phyloP scores from a whole-genome alignment of 228 moss, liverwort and hornwort species.

The Sphagnum fallax region DNA sequence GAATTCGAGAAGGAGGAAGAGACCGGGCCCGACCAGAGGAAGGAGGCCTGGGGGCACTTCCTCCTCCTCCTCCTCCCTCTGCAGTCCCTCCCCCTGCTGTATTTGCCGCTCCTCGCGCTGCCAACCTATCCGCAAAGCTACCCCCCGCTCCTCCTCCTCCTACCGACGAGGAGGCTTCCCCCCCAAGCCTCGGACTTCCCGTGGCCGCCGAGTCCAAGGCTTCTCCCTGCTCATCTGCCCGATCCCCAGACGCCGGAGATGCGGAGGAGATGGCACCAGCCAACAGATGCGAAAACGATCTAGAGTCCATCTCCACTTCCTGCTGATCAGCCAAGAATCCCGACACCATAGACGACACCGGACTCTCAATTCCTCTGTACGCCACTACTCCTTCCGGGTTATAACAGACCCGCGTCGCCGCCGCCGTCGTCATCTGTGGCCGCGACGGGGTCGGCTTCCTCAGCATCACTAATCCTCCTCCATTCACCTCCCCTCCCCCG shows the following conservation, averaged over 20 bases:
- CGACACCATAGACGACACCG: slow-evolving; percentile 78
- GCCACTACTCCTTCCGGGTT: background rate
- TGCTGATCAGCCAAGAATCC: slow-evolving; percentile 62
- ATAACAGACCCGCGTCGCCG: slow-evolving; percentile 5
- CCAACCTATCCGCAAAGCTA: slow-evolving; percentile 83
- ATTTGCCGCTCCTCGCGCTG: slow-evolving; percentile 50
- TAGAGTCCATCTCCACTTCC: slow-evolving; percentile 49
- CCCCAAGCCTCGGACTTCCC: slow-evolving; percentile 31
- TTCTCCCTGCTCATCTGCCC: slow-evolving; percentile 21
- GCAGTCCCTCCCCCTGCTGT: slow-evolving; percentile 20
- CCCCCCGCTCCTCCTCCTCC: slow-evolving; percentile 27
- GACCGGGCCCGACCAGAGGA: slow-evolving; percentile 40
- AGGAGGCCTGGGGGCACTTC: slow-evolving; percentile 40
- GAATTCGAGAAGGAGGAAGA: slow-evolving; percentile 77
- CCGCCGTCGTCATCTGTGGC: slow-evolving; percentile 40
- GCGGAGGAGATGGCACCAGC: slow-evolving; percentile 49
- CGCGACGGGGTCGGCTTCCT: slow-evolving; percentile 88
- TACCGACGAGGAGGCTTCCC: slow-evolving; percentile 25
- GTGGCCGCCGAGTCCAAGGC: slow-evolving; percentile 23
- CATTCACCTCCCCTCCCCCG: slow-evolving; percentile 1
- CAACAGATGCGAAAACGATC: slow-evolving; percentile 68
- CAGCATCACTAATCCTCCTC: slow-evolving; percentile 31
- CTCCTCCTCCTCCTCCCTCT: slow-evolving; percentile 3
- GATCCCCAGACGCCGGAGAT: slow-evolving; percentile 41
- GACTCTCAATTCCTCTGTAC: slow-evolving; percentile 54